Evolutionary conservation across 768 basidiomycete species (phyloP).

Genomic region (Astraeus odoratus): DNA sequence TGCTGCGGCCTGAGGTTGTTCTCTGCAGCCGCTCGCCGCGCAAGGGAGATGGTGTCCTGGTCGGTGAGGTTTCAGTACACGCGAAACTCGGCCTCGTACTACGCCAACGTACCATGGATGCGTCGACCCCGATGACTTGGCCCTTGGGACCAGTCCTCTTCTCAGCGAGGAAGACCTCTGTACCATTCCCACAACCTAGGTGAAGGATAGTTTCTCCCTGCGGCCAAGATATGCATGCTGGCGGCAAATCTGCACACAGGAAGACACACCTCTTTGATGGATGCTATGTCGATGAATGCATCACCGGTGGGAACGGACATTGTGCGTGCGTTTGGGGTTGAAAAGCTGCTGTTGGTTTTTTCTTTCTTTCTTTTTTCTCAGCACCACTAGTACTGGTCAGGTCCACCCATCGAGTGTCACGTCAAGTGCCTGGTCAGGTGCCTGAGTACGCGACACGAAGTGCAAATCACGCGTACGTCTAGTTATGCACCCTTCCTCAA

Average conservation of each 20-base stretch:
- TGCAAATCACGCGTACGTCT: too few species aligned
- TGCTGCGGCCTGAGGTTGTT: slow-evolving; percentile 39
- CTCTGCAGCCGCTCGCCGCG: slow-evolving; percentile 38
- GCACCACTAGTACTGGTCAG: too few species aligned
- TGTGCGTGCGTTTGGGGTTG: too few species aligned
- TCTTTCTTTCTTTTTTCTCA: too few species aligned
- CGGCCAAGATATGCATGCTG: neutral
- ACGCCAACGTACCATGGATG: slow-evolving; percentile 33
- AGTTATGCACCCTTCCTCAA: too few species aligned
- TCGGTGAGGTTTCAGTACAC: neutral
- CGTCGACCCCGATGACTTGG: slow-evolving; percentile 48
- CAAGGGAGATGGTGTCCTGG: slow-evolving; percentile 46
- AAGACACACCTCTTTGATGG: neutral
- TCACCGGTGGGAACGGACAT: too few species aligned
- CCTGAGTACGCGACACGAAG: too few species aligned
- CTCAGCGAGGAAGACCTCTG: slow-evolving; percentile 51
- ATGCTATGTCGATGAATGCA: neutral
- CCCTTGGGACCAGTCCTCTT: slow-evolving; percentile 42
- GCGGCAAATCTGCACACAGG: neutral
- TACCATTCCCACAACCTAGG: slow-evolving; percentile 51
- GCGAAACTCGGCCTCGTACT: neutral
- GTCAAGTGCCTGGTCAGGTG: too few species aligned
- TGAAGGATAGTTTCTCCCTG: slow-evolving; percentile 54
- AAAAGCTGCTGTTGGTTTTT: too few species aligned
- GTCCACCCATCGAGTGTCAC: too few species aligned